Evolutionary conservation across 2,329 filamentous ascomycete species (phyloP), one percentile per base, ranked within the genome.

Genomic region (Venturia aucupariae): DNA sequence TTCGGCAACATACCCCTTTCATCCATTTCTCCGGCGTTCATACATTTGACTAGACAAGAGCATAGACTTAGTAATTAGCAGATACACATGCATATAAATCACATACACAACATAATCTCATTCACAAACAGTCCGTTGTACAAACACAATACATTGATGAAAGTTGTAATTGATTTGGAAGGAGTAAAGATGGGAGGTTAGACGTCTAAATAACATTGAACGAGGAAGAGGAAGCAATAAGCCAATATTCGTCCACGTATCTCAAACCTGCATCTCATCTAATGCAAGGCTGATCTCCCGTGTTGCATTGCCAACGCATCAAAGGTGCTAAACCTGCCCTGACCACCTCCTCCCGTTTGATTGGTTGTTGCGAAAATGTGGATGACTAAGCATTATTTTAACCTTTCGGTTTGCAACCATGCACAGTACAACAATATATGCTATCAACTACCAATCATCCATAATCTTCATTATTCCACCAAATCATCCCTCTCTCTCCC

Each of bases 251-350:
- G 27, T 35, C 27, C 51, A 27, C 46, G 46, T 51, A 27, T 30
- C 22, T 51, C n/a, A n/a, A n/a, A n/a, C n/a, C n/a, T n/a, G n/a
- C n/a, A n/a, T n/a, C n/a, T 22, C 51, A 35, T 57, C 51, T 57
- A 57, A 57, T 57, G 51, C 51, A 35, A 57, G 51, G 51, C 51
- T 57, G 51, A 57, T 57, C 51, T 57, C 51, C 51, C 51, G 51
- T 30, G 10, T 22, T 57, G 51, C 51, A n/a, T 22, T 57, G 51
- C 13, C 51, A 57, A 35, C 51, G 51, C 51, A 57, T 57, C 51
- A 38, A 55, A 15, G 15, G 11, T 22, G 11, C 22, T 27, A 27
- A 13, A 27, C 27, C 13, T 48, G 1, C 30, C 17, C 27, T 57
- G 48, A 30, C 10, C 22, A 17, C 24, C 24, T 54, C 22, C 51